These are phyloP conservation scores for Gentiana dahurica DNA, from an alignment of 257 asterid species.

Conservation along the genomic window DNA sequence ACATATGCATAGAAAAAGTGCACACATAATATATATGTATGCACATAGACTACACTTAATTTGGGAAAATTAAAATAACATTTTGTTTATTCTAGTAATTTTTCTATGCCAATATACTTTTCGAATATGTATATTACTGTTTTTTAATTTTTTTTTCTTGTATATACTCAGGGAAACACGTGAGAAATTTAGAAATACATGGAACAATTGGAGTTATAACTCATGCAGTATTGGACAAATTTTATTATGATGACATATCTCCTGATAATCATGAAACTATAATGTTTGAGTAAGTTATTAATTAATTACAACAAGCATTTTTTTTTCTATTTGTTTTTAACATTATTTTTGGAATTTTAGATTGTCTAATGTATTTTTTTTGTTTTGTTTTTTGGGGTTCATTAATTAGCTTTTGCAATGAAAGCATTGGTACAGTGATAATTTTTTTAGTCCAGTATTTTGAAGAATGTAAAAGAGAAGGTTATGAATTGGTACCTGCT, in stretches of 20 bases:
- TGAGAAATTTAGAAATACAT: slow-evolving; percentile 47
- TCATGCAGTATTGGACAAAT: slow-evolving; percentile 48
- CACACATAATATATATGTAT: too few relatives aligned
- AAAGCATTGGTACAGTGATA: slow-evolving; percentile 38
- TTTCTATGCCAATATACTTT: too few relatives aligned
- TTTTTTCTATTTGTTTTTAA: neutral
- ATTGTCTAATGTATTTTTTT: neutral
- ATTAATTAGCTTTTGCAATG: slow-evolving; percentile 34
- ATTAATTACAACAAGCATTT: neutral
- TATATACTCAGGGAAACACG: slow-evolving; percentile 22
- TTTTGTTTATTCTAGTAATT: neutral
- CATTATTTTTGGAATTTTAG: neutral
- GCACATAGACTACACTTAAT: too few relatives aligned
- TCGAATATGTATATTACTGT: neutral
- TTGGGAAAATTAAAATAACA: neutral
- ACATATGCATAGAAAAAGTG: too few relatives aligned
- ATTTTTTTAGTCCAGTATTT: slow-evolving; percentile 49
- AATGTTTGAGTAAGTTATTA: slow-evolving; percentile 44
- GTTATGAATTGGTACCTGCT: slow-evolving; percentile 39
- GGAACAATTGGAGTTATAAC: slow-evolving; percentile 50
- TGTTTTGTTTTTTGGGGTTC: neutral
- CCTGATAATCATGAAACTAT: slow-evolving; percentile 25
- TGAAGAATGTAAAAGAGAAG: slow-evolving; percentile 40
- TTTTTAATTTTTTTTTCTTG: neutral
- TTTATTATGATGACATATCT: slow-evolving; percentile 15